A percentile compares a stretch with the other conserved stretches of the same genome.
Conservation (phyloP, 176 grass and related monocot species). For the Sorghum bicolor region Sorghum_bicolor_NCBIv3 NC_012870.2:48366501-48367000, state of each 20-base stretch:
- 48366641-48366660: conserved; percentile 10
- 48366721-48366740: not conserved
- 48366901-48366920: not conserved
- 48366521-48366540: conserved; percentile 74
- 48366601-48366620: conserved; percentile 26
- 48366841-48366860: not conserved
- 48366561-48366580: conserved; percentile 74
- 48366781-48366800: not conserved
- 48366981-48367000: not conserved
- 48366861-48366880: not conserved
- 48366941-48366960: not conserved
- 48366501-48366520: conserved; percentile 91
- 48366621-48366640: conserved; percentile 48
- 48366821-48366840: not conserved
- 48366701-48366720: not conserved
- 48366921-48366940: not conserved
- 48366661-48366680: conserved; percentile 12
- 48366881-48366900: not conserved
- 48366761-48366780: not conserved
- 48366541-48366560: conserved; percentile 79
- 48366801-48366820: conserved; percentile 10
- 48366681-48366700: conserved; percentile 16
- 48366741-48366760: not conserved
- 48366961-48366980: conserved; percentile 1
- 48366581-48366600: conserved; percentile 27